A percentile compares a stretch with the other conserved stretches of the same genome.
These are phyloP conservation scores for Fusarium sp. DNA, from an alignment of 2,329 filamentous ascomycete genomes.

Conservation along the genomic window DNA sequence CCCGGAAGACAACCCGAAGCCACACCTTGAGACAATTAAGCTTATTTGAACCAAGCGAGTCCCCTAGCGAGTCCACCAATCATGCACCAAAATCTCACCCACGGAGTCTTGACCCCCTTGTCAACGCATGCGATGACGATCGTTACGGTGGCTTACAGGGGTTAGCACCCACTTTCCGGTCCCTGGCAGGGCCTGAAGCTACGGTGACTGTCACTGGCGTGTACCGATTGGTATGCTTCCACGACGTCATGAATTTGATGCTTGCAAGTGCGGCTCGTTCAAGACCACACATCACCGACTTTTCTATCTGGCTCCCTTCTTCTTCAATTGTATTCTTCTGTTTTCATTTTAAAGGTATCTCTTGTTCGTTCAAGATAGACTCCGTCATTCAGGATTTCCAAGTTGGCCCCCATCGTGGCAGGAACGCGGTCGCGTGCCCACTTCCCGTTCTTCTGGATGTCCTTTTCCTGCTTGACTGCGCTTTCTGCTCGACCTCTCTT, in stretches of 20 bases:
- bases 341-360: neutral
- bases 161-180: slow-evolving; percentile 7
- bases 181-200: slow-evolving; percentile 3
- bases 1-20: slow-evolving; percentile 8
- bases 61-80: slow-evolving; percentile 5
- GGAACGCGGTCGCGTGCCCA: slow-evolving; percentile 12
- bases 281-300: slow-evolving; percentile 1
- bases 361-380: neutral
- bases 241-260: neutral
- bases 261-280: slow-evolving; percentile 3
- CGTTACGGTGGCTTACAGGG: neutral
- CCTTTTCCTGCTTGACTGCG: neutral
- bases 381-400: neutral
- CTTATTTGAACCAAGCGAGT: slow-evolving; percentile 7
- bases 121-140: slow-evolving; percentile 6
- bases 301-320: neutral
- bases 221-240: slow-evolving; percentile 16
- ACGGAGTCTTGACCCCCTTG: neutral
- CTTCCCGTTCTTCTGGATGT: slow-evolving; percentile 1
- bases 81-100: neutral
- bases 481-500: neutral
- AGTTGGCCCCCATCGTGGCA: neutral
- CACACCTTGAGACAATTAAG: slow-evolving; percentile 25
- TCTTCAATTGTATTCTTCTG: neutral
- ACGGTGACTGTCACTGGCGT: slow-evolving; percentile 15